Conservation (phyloP, 1,284 basidiomycete species). For the Trichosporon inkin region DNA sequence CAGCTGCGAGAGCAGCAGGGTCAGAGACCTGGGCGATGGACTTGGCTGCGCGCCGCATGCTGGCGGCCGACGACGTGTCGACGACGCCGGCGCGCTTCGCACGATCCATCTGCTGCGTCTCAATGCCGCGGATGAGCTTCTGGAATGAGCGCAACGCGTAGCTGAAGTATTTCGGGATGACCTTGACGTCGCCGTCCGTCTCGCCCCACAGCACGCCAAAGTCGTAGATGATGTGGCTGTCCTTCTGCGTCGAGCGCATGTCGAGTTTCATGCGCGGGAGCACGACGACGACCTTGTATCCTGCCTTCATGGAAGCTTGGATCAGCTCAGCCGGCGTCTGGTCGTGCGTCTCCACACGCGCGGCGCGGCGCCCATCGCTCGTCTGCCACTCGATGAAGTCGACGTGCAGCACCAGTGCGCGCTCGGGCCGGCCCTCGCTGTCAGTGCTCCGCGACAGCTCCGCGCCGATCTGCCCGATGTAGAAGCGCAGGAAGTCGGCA, state of each 20-base stretch:
- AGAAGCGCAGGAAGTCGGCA: conserved; percentile 44
- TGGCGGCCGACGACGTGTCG: conserved; percentile 2
- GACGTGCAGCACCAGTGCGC: conserved; percentile 35
- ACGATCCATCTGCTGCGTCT: conserved; percentile 35
- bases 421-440: conserved; percentile 24
- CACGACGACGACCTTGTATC: conserved; percentile 33
- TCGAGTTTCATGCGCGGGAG: conserved; percentile 39
- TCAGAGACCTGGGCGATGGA: too few relatives aligned
- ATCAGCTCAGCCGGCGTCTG: conserved; percentile 32
- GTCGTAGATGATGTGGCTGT: conserved; percentile 32
- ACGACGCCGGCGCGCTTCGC: conserved; percentile 31
- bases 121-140: conserved; percentile 36
- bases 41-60: conserved; percentile 6
- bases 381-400: conserved; percentile 36
- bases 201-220: conserved; percentile 43
- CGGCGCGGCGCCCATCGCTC: conserved; percentile 29
- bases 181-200: conserved; percentile 41
- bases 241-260: conserved; percentile 41
- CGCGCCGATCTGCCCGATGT: conserved; percentile 37
- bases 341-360: conserved; percentile 25
- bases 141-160: conserved; percentile 35
- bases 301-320: conserved; percentile 25
- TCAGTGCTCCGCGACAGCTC: conserved; percentile 33
- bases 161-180: conserved; percentile 43
- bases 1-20: too few relatives aligned